Evolutionary conservation across 305 asterid species (phyloP).

Genomic region (Rubia balearica): DNA sequence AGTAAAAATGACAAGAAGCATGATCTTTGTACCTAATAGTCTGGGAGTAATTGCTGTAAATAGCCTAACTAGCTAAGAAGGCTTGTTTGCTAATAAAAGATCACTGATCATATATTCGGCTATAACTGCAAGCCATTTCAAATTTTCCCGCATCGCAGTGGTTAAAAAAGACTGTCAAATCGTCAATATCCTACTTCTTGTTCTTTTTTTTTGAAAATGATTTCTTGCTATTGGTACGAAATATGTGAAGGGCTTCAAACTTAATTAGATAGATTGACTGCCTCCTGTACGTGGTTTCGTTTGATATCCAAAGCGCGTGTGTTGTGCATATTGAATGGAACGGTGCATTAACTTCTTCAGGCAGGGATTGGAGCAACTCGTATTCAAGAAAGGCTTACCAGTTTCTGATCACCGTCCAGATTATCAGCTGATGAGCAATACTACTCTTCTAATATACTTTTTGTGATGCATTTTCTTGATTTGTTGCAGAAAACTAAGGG

Average conservation of each 20-base stretch:
- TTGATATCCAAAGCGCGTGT: not conserved
- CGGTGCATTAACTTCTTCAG: conserved; percentile 12
- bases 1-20: not conserved
- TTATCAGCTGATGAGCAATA: conserved; percentile 8
- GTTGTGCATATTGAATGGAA: conserved; percentile 7
- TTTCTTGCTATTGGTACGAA: not conserved
- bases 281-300: conserved; percentile 5
- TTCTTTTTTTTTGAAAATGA: too few species aligned
- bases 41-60: not conserved
- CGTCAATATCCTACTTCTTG: too few species aligned
- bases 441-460: conserved; percentile 7
- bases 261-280: not conserved
- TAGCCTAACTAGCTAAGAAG: too few species aligned
- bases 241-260: not conserved
- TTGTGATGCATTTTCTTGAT: not conserved
- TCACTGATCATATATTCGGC: not conserved
- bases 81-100: too few species aligned
- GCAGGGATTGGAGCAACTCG: conserved; percentile 23
- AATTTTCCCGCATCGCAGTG: conserved; percentile 19
- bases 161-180: not conserved
- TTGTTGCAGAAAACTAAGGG: not conserved
- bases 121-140: not conserved
- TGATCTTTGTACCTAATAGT: too few species aligned
- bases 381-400: conserved; percentile 16
- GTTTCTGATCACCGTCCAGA: conserved; percentile 13